phyloP scores from a whole-genome alignment of 2,329 filamentous ascomycete genomes.

The Cladobotryum mycophilum region DNA sequence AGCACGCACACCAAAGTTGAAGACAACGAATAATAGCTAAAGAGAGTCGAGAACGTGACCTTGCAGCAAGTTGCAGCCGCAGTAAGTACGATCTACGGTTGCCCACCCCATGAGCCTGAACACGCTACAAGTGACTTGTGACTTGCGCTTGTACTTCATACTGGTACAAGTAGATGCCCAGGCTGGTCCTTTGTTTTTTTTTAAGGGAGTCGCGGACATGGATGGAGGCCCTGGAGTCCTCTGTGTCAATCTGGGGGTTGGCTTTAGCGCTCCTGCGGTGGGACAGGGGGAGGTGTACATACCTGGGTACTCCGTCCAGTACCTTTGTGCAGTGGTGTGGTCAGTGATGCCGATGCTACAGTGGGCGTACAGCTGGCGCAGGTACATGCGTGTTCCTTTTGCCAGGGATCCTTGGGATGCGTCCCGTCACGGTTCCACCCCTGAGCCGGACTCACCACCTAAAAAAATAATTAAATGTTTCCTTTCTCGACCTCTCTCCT shows the following conservation, averaged over 20 bases:
- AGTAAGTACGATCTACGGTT: no score
- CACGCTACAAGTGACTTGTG: no score
- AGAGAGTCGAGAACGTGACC: no score
- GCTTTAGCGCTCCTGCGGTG: conserved; percentile 9
- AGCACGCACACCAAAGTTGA: no score
- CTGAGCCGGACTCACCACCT: conserved; percentile 16
- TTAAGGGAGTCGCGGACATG: conserved; percentile 6
- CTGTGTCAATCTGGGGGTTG: conserved; percentile 25
- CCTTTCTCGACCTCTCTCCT: conserved; percentile 8
- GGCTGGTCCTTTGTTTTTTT: no score
- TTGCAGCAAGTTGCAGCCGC: no score
- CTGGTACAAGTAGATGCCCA: no score
- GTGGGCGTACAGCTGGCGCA: no score
- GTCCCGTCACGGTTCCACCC: conserved; percentile 18
- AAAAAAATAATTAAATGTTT: conserved; percentile 17
- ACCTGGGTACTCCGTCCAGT: not conserved
- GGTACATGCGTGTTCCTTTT: conserved; percentile 1
- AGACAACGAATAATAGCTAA: no score
- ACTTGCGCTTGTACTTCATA: no score
- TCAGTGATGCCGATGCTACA: not conserved
- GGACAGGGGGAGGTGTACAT: conserved; percentile 1
- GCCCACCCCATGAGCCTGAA: no score
- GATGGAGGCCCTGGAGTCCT: no score
- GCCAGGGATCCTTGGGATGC: conserved; percentile 1
- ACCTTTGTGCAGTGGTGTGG: not conserved